These are phyloP conservation scores for Trichocomaceae sp. DNA, from an alignment of 2,329 filamentous ascomycete genomes.

Conservation along the genomic window DNA sequence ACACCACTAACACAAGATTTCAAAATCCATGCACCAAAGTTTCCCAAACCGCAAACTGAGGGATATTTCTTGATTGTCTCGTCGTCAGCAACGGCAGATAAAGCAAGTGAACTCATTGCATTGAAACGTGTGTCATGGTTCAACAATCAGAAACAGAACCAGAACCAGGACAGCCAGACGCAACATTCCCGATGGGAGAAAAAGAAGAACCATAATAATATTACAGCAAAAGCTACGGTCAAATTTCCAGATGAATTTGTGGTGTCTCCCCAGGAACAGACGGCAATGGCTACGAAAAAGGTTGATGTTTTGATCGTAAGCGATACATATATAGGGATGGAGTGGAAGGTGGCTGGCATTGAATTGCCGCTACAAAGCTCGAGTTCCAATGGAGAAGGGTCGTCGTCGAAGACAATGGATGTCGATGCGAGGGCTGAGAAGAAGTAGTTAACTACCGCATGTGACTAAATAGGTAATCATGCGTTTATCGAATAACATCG, in stretches of 20 bases:
- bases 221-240: constrained; percentile 24
- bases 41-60: constrained; percentile 91
- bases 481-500: neutral
- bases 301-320: constrained; percentile 73
- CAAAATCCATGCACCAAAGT: constrained; percentile 77
- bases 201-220: neutral
- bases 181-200: constrained; percentile 16
- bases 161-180: neutral
- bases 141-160: constrained; percentile 15
- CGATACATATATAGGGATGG: constrained; percentile 78
- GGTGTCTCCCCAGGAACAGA: constrained; percentile 1
- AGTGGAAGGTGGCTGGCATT: constrained; percentile 49
- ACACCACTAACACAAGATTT: constrained; percentile 57
- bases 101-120: constrained; percentile 61
- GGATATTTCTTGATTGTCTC: constrained; percentile 83
- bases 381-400: constrained; percentile 1
- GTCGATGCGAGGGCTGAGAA: constrained; percentile 6
- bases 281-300: constrained; percentile 44
- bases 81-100: constrained; percentile 29
- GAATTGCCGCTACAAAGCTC: constrained; percentile 35
- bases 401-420: constrained; percentile 9
- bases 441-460: neutral
- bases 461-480: no score
- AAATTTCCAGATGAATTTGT: constrained; percentile 28
- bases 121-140: constrained; percentile 81